Base-by-base conservation (phyloP, 1,139 yeast genomes). In the Suhomyces yuchorum region DNA sequence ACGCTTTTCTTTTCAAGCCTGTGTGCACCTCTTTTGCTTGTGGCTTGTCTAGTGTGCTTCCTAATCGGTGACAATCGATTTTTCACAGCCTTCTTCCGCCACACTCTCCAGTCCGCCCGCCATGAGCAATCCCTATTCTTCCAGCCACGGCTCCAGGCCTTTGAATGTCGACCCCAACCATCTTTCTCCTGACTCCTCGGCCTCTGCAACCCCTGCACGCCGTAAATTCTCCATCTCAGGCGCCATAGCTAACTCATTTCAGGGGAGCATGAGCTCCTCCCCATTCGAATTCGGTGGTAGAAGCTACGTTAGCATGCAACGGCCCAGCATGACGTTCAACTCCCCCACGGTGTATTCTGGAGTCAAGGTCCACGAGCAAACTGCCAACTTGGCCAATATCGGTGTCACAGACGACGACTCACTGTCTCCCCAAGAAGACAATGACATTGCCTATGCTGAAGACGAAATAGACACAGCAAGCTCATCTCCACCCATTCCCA, bases 361-460 rank as follows among this genome's bases (percentile, higher is more conserved):
- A 1, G 59, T 64, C 33, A 77, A 81, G 15, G 75, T 85, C 40
- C 81, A 85, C 51, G 87, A 82, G 53, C 85, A 83, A 52, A 78
- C 88, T 0, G 87, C 85, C 3, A 80, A 73, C 47, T 71, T 83
- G 53, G 87, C 90, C 12, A 73, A 72, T 32, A 77, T 84, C 46
- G 85, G 82, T 1, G 86, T 85, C 3, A 72, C 81, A 4, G 79
- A 73, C 30, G 76, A 72, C 40, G 71, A 38, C 65, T 26, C 42
- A 40, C 20, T 33, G 43, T 14, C 19, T 20, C 30, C 32, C 8
- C 44, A 37, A 14, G 42, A 35, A 8, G 44, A 42, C 24, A 14
- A 26, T 14, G 18, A 30, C 18, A 14, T 47, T 14, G 42, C 15
- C 14, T 11, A 19, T 19, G 24, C 12, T 40, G 59, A 58, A 14